Evolutionary conservation across 345 rosid genomes (phyloP), one percentile per base, ranked within the genome.

Genomic region (Eucalyptus lansdowneana): DNA sequence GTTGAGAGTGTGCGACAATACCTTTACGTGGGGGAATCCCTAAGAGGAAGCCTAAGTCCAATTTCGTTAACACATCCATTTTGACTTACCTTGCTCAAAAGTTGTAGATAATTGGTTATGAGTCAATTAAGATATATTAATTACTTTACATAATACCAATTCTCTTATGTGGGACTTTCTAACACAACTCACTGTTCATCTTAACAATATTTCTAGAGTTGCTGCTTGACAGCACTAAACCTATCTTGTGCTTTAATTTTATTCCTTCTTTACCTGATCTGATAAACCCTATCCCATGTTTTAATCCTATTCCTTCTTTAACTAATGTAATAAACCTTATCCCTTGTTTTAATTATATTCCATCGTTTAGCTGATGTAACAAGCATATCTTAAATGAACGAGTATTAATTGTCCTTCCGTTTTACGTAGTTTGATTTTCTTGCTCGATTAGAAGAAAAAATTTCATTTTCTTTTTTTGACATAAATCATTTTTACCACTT

Each of bases 81-180:
- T 56, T 0, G 13, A 10, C 62, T 24, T 24, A 10, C 6, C 3
- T 56, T 56, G 0, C 29, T 56, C 6, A 24, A 56, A 56, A 56
- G 13, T 24, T 56, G 29, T 10, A 56, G 25, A 3, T 24, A 24
- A 56, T 24, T 22, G 62, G 1, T 56, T 56, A 24, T 24, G 62
- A 0, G 6, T 56, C 2, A 56, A 56, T 9, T 53, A 53, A 53
- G 58, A 53, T 19, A 53, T 19, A 53, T 19, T 53, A 19, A 19
- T 53, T 53, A 10, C 0, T 56, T 56, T 11, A 56, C 62, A 56
- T 56, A 9, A 56, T 24, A 56, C 3, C 29, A 56, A 10, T 24
- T 24, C 13, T 56, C 12, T 56, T 22, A 56, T 5, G 13, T 56
- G 29, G 29, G 62, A 22, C 62, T 0, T 56, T 56, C 21, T 22